Base-by-base conservation (phyloP, 1,284 basidiomycete species). In the Pseudozyma thailandica region DNA sequence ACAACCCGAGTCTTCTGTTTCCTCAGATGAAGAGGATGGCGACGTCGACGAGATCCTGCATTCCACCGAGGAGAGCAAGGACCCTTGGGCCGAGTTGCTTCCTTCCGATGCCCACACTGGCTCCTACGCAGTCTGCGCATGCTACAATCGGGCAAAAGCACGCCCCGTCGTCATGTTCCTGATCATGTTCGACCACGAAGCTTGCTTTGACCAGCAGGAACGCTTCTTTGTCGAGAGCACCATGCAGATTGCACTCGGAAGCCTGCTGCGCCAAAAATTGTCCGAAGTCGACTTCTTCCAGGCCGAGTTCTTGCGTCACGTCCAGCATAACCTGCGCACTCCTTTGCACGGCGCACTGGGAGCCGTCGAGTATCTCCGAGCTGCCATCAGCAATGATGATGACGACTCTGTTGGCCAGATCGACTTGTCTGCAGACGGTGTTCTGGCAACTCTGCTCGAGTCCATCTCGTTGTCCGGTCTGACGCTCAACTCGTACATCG, bases 301-400 rank as follows among this genome's bases (percentile, higher is more conserved):
- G 54, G 57, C 75, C 41, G 59, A 72, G 16, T 76, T 78, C 45
- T 42, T 78, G 12, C 59, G 69, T 1, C 52, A 63, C 35, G 57
- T 78, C 10, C 76, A 78, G 52, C 76, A 78, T 51, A 74, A 78
- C 26, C 50, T 77, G 8, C 63, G 74, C 10, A 79, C 77, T 3
- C 77, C 77, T 8, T 47, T 79, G 15, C 66, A 79, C 43, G 77
- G 70, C n/a, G 75, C 75, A 8, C 52, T 76, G 5, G 77, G 77
- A 6, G 61, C 73, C 13, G 69, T 72, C 45, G 77, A 79, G 41
- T 61, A 72, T 39, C 59, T 79, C 18, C 66, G 72, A 9, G 56
- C 58, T 26, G 59, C 61, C 18, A 57, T 70, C 30, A 51, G 35
- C 50, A 56, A 57, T 16, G 47, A 55, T 21, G 48, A 51, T 15